A percentile compares a stretch with the other conserved stretches of the same genome.
phyloP scores from a whole-genome alignment of 2,329 filamentous ascomycete genomes.

The Nannizzia gypsea region DNA sequence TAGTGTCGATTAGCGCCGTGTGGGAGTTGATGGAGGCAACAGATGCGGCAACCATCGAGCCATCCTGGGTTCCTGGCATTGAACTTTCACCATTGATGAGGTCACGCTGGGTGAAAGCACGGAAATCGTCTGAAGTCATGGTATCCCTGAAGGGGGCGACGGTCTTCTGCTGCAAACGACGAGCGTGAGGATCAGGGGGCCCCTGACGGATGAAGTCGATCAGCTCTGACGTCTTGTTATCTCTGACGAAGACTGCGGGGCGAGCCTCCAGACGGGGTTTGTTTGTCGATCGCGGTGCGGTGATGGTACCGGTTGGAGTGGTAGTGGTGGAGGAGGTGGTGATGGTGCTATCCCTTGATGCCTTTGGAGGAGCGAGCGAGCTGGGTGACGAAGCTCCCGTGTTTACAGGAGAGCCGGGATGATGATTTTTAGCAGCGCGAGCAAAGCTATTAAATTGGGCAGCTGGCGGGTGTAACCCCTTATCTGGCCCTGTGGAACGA shows the following conservation, averaged over 20 bases:
- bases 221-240: conserved; percentile 66
- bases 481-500: conserved; percentile 62
- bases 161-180: conserved; percentile 60
- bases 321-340: too few relatives aligned
- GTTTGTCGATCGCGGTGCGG: conserved; percentile 16
- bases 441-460: not conserved
- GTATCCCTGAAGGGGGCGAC: conserved; percentile 76
- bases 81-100: conserved; percentile 27
- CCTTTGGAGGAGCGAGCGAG: not conserved
- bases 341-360: not conserved
- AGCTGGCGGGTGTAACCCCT: not conserved
- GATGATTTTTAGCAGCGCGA: not conserved
- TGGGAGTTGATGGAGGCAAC: conserved; percentile 61
- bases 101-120: conserved; percentile 23
- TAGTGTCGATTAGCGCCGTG: conserved; percentile 50
- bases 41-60: conserved; percentile 39
- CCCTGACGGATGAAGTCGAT: conserved; percentile 93
- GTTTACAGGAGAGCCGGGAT: not conserved
- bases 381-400: not conserved
- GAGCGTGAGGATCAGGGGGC: conserved; percentile 53
- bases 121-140: conserved; percentile 68
- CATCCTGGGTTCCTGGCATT: conserved; percentile 37
- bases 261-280: conserved; percentile 54
- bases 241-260: conserved; percentile 51
- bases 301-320: too few relatives aligned